phyloP scores from a whole-genome alignment of 169 alveolate species.

The Plasmodium reichenowi region DNA sequence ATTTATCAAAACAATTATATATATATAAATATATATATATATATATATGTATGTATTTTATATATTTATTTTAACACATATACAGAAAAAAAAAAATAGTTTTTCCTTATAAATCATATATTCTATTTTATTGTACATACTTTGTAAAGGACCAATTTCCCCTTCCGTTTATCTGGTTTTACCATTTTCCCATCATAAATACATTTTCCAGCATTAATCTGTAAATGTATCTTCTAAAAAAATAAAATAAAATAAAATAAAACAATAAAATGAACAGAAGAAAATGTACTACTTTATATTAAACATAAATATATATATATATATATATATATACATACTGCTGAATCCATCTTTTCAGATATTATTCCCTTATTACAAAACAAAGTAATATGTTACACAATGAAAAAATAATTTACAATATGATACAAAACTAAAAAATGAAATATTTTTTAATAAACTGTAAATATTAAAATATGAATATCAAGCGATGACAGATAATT shows the following conservation, averaged over 20 bases:
- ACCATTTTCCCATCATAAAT: constrained; percentile 71
- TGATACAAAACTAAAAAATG: too few relatives aligned
- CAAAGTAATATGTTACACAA: too few relatives aligned
- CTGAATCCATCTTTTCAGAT: constrained; percentile 10
- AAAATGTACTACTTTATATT: neutral
- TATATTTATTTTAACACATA: too few relatives aligned
- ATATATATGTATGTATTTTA: too few relatives aligned
- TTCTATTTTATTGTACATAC: constrained; percentile 26
- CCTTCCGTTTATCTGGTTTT: constrained; percentile 72
- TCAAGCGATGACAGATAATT: too few relatives aligned
- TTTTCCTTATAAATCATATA: neutral
- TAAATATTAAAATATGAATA: too few relatives aligned
- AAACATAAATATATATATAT: neutral
- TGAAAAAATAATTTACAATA: too few relatives aligned
- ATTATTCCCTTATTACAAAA: neutral
- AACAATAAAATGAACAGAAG: neutral
- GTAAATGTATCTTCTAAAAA: constrained; percentile 62
- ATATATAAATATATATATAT: too few relatives aligned
- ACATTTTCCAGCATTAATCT: constrained; percentile 75
- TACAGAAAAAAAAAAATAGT: too few relatives aligned
- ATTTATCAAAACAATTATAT: too few relatives aligned
- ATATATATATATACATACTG: neutral
- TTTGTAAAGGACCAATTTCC: constrained; percentile 70
- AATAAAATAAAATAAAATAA: neutral
- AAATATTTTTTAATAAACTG: too few relatives aligned